A percentile compares a stretch with the other conserved stretches of the same genome.
Conservation (phyloP, 106 monocot genomes). For the Cymbidium sinense region DNA sequence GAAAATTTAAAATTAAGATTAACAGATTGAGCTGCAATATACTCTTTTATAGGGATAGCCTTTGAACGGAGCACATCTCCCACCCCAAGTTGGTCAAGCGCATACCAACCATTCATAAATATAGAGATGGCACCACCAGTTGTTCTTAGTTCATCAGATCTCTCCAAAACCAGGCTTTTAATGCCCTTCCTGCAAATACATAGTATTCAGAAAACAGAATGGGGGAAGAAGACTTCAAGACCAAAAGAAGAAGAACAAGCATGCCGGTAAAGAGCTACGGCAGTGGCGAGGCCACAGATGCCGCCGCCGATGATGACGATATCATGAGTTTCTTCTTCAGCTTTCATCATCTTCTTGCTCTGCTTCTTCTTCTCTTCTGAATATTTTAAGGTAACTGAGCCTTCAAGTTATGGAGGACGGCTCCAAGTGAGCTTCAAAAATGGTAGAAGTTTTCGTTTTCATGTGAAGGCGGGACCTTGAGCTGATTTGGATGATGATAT, state of each 20-base stretch:
- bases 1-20: background rate
- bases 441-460: too few species aligned
- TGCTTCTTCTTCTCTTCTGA: background rate
- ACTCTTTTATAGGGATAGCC: conserved; percentile 27
- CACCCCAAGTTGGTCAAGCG: conserved; percentile 46
- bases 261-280: conserved; percentile 24
- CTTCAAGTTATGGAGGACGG: too few species aligned
- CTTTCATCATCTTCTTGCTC: background rate
- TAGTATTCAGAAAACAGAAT: background rate
- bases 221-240: background rate
- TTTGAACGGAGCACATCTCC: conserved; percentile 24
- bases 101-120: conserved; percentile 41
- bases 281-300: conserved; percentile 22
- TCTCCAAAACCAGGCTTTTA: conserved; percentile 34
- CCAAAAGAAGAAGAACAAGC: background rate
- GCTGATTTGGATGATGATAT: too few species aligned
- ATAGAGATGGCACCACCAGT: conserved; percentile 25
- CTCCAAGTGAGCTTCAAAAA: too few species aligned
- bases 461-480: too few species aligned
- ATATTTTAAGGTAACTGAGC: background rate
- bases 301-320: conserved; percentile 25
- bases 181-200: conserved; percentile 39
- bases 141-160: conserved; percentile 20
- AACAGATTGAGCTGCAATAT: background rate
- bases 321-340: conserved; percentile 12